A percentile compares a stretch with the other conserved stretches of the same genome.
These are phyloP conservation scores for Pichia nanzhaoensis DNA, from an alignment of 805 yeast genomes.

Conservation along the genomic window DNA sequence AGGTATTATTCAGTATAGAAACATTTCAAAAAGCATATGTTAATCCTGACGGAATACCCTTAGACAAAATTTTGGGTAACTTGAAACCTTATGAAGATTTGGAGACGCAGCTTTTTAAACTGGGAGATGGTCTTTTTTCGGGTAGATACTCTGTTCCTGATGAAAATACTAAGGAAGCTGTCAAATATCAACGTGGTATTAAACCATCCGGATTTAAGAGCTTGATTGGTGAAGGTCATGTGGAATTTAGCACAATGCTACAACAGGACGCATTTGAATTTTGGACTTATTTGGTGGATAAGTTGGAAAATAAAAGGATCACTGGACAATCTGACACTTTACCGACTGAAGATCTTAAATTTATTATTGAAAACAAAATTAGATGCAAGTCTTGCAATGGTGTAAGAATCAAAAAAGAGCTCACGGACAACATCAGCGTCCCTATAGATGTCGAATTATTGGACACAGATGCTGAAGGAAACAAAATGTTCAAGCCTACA, in stretches of 20 bases:
- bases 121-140: constrained; percentile 71
- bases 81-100: constrained; percentile 57
- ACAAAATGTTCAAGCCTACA: constrained; percentile 42
- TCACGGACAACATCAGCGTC: constrained; percentile 59
- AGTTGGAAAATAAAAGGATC: constrained; percentile 45
- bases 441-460: constrained; percentile 42
- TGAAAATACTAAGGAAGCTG: constrained; percentile 32
- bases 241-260: constrained; percentile 76
- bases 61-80: constrained; percentile 28
- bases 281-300: constrained; percentile 57
- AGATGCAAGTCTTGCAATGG: constrained; percentile 51
- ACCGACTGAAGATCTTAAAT: constrained; percentile 57
- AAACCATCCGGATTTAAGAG: constrained; percentile 71
- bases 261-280: constrained; percentile 97
- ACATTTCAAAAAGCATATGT: constrained; percentile 35
- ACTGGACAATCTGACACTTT: constrained; percentile 25
- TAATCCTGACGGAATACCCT: constrained; percentile 29
- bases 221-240: constrained; percentile 68
- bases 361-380: constrained; percentile 56
- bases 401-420: constrained; percentile 50
- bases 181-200: constrained; percentile 66
- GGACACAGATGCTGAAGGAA: constrained; percentile 37
- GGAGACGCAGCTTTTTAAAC: constrained; percentile 67
- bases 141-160: constrained; percentile 68
- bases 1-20: constrained; percentile 50